Evolutionary conservation across 1,284 basidiomycete species (phyloP).

Genomic region (Trichosporon faecale): DNA sequence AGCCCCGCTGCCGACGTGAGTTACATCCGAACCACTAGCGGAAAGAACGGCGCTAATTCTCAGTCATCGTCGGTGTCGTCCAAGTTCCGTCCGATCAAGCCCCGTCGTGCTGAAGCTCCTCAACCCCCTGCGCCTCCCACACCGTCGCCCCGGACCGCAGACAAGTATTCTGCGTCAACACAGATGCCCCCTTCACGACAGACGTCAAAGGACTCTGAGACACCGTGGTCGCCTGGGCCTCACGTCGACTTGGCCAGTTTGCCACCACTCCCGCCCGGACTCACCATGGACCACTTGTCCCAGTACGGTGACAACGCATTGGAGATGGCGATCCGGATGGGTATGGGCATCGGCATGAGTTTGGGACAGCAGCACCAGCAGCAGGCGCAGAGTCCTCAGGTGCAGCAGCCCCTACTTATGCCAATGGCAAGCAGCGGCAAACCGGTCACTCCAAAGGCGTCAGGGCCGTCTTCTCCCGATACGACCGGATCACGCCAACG

Average conservation of each 20-base stretch:
- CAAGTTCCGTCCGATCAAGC: constrained; percentile 29
- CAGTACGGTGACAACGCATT: constrained; percentile 47
- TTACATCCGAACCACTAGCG: background rate
- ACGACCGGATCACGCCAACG: constrained; percentile 16
- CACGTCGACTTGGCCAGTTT: constrained; percentile 26
- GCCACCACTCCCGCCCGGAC: constrained; percentile 47
- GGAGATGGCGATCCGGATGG: constrained; percentile 54
- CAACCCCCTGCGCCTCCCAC: constrained; percentile 23
- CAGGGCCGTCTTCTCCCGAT: constrained; percentile 9
- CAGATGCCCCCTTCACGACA: constrained; percentile 13
- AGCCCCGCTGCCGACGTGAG: constrained; percentile 4
- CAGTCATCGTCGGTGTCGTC: constrained; percentile 18
- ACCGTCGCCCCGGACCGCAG: constrained; percentile 19
- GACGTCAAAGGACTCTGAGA: constrained; percentile 23
- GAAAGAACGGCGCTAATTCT: background rate
- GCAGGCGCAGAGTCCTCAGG: background rate
- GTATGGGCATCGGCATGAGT: constrained; percentile 52
- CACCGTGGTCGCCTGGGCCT: constrained; percentile 9
- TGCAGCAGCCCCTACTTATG: constrained; percentile 8
- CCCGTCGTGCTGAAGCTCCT: constrained; percentile 27
- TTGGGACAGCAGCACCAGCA: constrained; percentile 33
- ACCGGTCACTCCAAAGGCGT: constrained; percentile 2
- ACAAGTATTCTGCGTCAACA: constrained; percentile 14
- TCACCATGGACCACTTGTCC: constrained; percentile 45
- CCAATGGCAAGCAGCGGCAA: background rate